Base-by-base conservation (phyloP, 371 early-diverging fungal species). In the Apophysomyces trapeziformis region DNA sequence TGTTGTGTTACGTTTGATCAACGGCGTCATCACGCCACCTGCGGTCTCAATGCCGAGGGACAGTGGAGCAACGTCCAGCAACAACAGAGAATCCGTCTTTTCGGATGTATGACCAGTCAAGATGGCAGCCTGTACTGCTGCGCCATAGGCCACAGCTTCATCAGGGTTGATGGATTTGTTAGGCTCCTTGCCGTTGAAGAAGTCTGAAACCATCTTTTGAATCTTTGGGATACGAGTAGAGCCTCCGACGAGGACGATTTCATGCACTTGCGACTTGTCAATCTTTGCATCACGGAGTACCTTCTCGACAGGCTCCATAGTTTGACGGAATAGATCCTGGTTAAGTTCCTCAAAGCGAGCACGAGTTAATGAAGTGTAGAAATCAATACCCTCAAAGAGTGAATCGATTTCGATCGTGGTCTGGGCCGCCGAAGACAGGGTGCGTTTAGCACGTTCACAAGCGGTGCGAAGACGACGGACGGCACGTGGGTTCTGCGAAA, bases 201-300 rank as follows among this genome's bases (percentile, higher is more conserved):
- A 94, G 85, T 99, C 98, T 26, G 94, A 92, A 66, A 99, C 92
- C 74, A 99, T 88, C 87, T 98, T 93, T 85, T 96, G 98, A 73
- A 99, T 94, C 92, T 96, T 99, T 85, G 99, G 99, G 78, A 99
- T 99, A 89, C 99, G 96, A 66, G 98, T 97, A 70, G 96, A 96
- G 68, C 99, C 98, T 79, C 99, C 99, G 70, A 98, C 99, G 38
- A 99, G 85, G 68, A 99, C 95, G 74, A 98, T 95, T 75, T 96
- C 95, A 76, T 95, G 82, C 68, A 99, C 94, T 58, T 83, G 65
- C 69, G 83, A 70, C 87, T 96, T 97, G 79, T 92, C 93, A 69
- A 93, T 85, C 90, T 93, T 95, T 80, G 96, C 76, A 82, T 95
- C 96, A 63, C 90, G 86, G 74, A 99, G 85, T 43, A 94, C 95